Base-by-base conservation (phyloP, 139 green algal species). In the Dunaliella primolecta region DNA sequence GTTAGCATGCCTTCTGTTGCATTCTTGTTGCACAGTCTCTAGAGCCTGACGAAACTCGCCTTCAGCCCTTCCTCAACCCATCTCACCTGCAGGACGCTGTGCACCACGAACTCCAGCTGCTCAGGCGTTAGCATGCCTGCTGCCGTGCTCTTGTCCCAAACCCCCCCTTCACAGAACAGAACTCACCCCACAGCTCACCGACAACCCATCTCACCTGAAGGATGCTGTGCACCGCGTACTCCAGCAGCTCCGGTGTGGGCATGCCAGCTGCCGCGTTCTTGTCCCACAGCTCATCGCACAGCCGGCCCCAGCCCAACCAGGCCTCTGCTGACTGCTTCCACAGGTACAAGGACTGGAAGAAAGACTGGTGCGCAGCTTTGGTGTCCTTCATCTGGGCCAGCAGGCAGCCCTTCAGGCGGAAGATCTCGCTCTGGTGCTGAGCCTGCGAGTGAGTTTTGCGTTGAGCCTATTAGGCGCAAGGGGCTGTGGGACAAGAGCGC, bases 381-480 rank as follows among this genome's bases (percentile, higher is more conserved):
- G 79, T 23, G 31, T 88, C 80, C 56, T 78, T 78, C n/a, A 84
- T 29, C 25, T 57, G 78, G 79, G 84, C 74, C 77, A 88, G 84
- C 83, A 92, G 87, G 75, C 85, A 75, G 32, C 75, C 89, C 83
- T 90, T 92, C 76, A 92, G 86, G 31, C 86, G 46, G 87, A 98
- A 98, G 29, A 99, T 93, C 93, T 99, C 96, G 0, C 96, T 93
- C 92, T 99, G 96, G 85, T 91, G 87, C n/a, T 88, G 86, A 1
- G 86, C 74, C 75, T 80, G 75, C 15, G 46, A 25, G 46, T 64
- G n/a, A n/a, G n/a, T n/a, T n/a, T n/a, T n/a, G n/a, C n/a, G n/a
- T n/a, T n/a, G n/a, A n/a, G n/a, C n/a, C n/a, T n/a, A n/a, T n/a
- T n/a, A n/a, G n/a, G n/a, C n/a, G n/a, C n/a, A n/a, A n/a, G n/a